These are phyloP conservation scores for Xylaria grammica DNA, from an alignment of 495 filamentous ascomycete genomes.

Conservation along the genomic window DNA sequence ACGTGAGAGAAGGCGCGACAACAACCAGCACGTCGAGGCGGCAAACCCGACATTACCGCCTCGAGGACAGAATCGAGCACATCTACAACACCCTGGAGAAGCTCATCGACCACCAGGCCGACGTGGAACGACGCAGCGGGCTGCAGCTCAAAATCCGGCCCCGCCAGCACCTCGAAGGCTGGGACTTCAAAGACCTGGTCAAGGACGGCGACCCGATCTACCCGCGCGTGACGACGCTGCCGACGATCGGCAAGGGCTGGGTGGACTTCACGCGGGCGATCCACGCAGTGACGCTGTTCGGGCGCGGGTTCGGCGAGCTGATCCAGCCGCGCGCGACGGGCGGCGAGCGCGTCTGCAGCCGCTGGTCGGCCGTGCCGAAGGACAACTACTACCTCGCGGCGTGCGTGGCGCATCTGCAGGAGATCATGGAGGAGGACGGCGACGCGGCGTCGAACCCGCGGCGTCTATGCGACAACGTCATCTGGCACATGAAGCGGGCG, in stretches of 20 bases:
- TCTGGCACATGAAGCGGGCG: slow-evolving; percentile 28
- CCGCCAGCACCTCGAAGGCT: slow-evolving; percentile 34
- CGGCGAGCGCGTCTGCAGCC: slow-evolving; percentile 19
- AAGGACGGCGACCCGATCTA: slow-evolving; percentile 21
- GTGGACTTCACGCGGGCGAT: slow-evolving; percentile 37
- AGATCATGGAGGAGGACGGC: slow-evolving; percentile 30
- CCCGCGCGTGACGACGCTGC: slow-evolving; percentile 33
- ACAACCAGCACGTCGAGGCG: slow-evolving; percentile 20
- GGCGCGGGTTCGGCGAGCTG: slow-evolving; percentile 41
- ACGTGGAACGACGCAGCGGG: slow-evolving; percentile 17
- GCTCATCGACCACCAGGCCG: slow-evolving; percentile 38
- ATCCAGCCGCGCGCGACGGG: slow-evolving; percentile 26
- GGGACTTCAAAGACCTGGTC: slow-evolving; percentile 35
- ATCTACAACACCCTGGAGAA: slow-evolving; percentile 35
- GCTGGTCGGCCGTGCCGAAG: slow-evolving; percentile 27
- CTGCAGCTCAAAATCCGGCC: slow-evolving; percentile 14
- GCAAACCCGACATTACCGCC: slow-evolving; percentile 44
- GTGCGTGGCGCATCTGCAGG: slow-evolving; percentile 28
- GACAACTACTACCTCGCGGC: slow-evolving; percentile 32
- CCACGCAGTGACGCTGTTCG: slow-evolving; percentile 38
- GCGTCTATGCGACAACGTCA: slow-evolving; percentile 26
- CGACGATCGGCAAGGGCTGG: slow-evolving; percentile 36
- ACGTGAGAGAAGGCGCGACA: background rate
- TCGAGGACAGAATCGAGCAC: slow-evolving; percentile 38
- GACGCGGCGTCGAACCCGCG: slow-evolving; percentile 22